Percentiles rank a stretch among this genome's conserved stretches.
Evolutionary conservation across 306 rosid species (phyloP).

Genomic region (Cucumis melo): DNA sequence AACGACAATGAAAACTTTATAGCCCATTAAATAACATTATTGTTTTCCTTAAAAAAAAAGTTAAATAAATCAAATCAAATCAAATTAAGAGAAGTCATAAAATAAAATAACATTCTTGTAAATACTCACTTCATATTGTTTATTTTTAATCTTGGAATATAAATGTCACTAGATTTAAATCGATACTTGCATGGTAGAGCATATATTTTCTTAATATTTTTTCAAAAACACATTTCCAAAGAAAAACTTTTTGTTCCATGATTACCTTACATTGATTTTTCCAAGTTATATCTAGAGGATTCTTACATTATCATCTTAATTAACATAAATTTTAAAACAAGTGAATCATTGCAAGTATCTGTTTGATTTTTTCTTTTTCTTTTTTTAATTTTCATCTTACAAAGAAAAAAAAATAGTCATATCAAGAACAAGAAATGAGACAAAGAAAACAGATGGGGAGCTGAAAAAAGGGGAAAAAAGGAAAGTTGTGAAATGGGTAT

Average conservation of each 20-base stretch:
- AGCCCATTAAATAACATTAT: background rate
- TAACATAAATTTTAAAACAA: background rate
- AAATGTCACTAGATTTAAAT: background rate
- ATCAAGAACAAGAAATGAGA: background rate
- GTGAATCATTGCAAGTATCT: background rate
- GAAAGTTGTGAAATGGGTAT: background rate
- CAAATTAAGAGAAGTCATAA: background rate
- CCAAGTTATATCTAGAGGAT: background rate
- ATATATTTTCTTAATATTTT: background rate
- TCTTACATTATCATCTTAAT: background rate
- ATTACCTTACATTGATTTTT: background rate
- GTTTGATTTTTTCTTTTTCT: background rate
- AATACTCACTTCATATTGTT: background rate
- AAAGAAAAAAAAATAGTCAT: too few relatives aligned
- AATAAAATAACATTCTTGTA: background rate
- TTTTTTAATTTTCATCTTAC: background rate
- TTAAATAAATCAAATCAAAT: background rate
- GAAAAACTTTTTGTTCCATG: background rate
- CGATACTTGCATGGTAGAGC: background rate
- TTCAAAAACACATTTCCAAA: background rate
- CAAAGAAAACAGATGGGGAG: background rate
- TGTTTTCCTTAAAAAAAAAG: background rate
- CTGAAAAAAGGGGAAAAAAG: background rate
- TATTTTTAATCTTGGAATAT: background rate
- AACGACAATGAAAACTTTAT: background rate